phyloP scores from a whole-genome alignment of 805 yeast genomes.

The Wickerhamiella siamensis region DNA sequence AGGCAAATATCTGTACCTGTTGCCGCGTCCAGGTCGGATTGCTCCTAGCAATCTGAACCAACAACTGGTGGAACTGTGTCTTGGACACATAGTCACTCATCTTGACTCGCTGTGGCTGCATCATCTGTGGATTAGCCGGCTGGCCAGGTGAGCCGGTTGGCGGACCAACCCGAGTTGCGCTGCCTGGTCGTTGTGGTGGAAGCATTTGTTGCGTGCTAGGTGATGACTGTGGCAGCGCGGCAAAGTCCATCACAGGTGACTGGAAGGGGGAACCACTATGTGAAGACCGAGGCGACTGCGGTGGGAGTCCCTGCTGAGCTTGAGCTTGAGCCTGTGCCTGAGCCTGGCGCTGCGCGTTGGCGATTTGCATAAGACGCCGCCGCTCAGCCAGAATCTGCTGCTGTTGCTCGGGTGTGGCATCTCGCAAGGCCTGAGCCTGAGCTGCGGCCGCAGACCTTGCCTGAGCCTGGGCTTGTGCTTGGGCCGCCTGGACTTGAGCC shows the following conservation, averaged over 20 bases:
- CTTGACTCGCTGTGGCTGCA: background rate
- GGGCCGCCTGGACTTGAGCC: conserved; percentile 6
- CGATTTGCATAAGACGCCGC: conserved; percentile 15
- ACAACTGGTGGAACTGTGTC: conserved; percentile 14
- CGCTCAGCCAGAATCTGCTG: conserved; percentile 12
- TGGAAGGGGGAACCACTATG: background rate
- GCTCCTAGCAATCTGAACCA: conserved; percentile 14
- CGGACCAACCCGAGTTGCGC: background rate
- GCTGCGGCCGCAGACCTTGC: conserved; percentile 2
- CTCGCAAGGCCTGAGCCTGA: conserved; percentile 23
- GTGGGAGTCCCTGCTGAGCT: conserved; percentile 13
- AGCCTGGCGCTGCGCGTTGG: conserved; percentile 21
- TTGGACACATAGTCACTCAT: conserved; percentile 5
- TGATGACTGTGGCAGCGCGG: conserved; percentile 2
- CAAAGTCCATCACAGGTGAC: background rate
- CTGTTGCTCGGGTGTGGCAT: conserved; percentile 19
- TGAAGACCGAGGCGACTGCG: background rate
- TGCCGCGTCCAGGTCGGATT: conserved; percentile 15
- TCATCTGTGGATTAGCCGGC: background rate
- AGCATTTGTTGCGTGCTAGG: conserved; percentile 1
- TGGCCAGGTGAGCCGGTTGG: background rate
- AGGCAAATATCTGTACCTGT: conserved; percentile 17
- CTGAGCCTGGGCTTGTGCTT: conserved; percentile 3
- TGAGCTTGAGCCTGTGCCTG: conserved; percentile 21
- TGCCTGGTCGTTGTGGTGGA: conserved; percentile 1